Evolutionary conservation across 306 rosid genomes (phyloP), one percentile per base, ranked within the genome.

Genomic region (Rosa persica): DNA sequence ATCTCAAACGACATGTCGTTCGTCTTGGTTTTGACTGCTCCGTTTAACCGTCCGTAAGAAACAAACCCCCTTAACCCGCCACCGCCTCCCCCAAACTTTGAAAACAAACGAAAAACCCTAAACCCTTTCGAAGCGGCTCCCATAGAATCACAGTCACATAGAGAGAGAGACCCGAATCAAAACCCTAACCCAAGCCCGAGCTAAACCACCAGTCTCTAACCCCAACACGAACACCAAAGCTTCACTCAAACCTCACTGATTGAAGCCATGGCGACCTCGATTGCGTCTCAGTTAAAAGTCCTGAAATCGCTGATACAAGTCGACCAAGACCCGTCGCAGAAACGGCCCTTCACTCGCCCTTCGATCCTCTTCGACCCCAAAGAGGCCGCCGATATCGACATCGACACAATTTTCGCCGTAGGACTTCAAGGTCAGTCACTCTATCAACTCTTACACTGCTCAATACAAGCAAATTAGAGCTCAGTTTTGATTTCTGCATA

Each of bases 311-410:
- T 79, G n/a, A 81, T 76, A 15, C 92, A 69, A 68, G 80, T 71
- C 7, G 93, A 88, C 23, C 62, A 90, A 6, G 88, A 90, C 54
- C 90, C 87, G 65, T 87, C 89, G 51, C 83, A 60, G 30, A 95
- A 85, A 85, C 73, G 93, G 65, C 97, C 98, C 0, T 87, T 86
- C 87, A 89, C 93, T 70, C 93, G 98, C 1, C 93, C 98, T 76
- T 89, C 98, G 8, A 80, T 95, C 70, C 82, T 92, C 55, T 91
- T 81, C 75, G 92, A 92, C 58, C 91, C 97, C 51, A 91, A 92
- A 83, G 85, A 86, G 79, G 98, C 98, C 0, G 97, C 98, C 2
- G 98, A 95, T 52, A 81, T 84, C 39, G 91, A 85, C 38, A 52
- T 84, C 17, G 93, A 95, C 39, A 75, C 97, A 51, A 77, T 95